Conservation (phyloP, 768 basidiomycete species). For the Hypholoma sublateritium region DNA sequence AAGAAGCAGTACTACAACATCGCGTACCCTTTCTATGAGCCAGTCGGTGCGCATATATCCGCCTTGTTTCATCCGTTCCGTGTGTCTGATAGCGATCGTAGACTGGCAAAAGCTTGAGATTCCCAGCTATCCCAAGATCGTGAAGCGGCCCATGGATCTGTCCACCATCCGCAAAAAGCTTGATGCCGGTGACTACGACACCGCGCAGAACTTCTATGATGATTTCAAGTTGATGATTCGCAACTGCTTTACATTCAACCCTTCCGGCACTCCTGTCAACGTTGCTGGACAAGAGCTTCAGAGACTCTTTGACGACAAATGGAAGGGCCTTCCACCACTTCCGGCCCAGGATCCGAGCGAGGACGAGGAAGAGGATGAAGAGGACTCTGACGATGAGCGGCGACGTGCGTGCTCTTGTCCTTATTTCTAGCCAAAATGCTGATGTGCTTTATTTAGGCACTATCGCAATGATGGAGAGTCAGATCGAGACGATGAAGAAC, state of each 20-base stretch:
- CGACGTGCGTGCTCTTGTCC: slow-evolving; percentile 50
- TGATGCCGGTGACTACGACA: slow-evolving; percentile 71
- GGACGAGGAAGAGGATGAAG: slow-evolving; percentile 67
- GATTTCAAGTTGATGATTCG: slow-evolving; percentile 95
- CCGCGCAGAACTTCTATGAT: slow-evolving; percentile 78
- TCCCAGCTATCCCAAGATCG: slow-evolving; percentile 81
- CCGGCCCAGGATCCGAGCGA: slow-evolving; percentile 55
- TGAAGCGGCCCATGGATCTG: slow-evolving; percentile 97
- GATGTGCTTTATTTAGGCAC: slow-evolving; percentile 40
- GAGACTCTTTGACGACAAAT: slow-evolving; percentile 89
- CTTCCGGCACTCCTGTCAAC: slow-evolving; percentile 83
- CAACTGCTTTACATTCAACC: slow-evolving; percentile 93
- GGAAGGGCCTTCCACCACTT: slow-evolving; percentile 72
- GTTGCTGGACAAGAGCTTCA: slow-evolving; percentile 85
- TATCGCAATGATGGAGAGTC: slow-evolving; percentile 76
- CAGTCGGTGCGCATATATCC: slow-evolving; percentile 69
- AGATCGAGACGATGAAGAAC: slow-evolving; percentile 76
- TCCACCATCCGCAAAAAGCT: slow-evolving; percentile 86
- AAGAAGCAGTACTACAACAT: slow-evolving; percentile 74
- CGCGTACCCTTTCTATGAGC: slow-evolving; percentile 88
- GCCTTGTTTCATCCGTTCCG: slow-evolving; percentile 1
- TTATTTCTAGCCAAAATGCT: slow-evolving; percentile 9
- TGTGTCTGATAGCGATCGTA: slow-evolving; percentile 27
- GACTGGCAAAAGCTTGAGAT: slow-evolving; percentile 79
- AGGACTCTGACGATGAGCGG: slow-evolving; percentile 67